Conservation (phyloP, 805 yeast genomes). For the Lipomyces sp. region DNA sequence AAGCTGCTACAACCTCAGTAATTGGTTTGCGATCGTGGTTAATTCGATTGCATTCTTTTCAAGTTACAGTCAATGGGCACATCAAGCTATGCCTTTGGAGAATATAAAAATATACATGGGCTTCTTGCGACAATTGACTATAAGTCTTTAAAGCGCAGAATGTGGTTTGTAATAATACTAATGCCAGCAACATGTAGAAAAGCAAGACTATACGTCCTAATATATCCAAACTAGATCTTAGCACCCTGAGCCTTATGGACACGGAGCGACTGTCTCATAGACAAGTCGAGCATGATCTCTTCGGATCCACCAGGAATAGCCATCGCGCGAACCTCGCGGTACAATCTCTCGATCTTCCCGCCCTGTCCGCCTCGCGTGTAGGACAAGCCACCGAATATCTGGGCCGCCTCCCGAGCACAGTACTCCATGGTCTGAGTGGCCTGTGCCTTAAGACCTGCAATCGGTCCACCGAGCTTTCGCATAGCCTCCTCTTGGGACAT, state of each 20-base stretch:
- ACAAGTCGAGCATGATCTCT: slow-evolving; percentile 45
- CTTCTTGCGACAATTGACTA: too few relatives aligned
- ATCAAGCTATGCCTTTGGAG: too few relatives aligned
- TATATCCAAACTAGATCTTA: too few relatives aligned
- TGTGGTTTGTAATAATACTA: too few relatives aligned
- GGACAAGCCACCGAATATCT: slow-evolving; percentile 45
- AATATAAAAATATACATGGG: too few relatives aligned
- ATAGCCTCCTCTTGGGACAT: slow-evolving; percentile 40
- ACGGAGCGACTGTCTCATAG: slow-evolving; percentile 41
- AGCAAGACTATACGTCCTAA: too few relatives aligned
- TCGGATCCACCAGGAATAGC: slow-evolving; percentile 48
- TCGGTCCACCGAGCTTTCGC: slow-evolving; percentile 43
- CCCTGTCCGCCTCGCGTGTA: slow-evolving; percentile 46
- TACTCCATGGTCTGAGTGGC: slow-evolving; percentile 43
- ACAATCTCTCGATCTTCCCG: slow-evolving; percentile 44
- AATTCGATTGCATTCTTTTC: too few relatives aligned
- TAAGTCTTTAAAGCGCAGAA: too few relatives aligned
- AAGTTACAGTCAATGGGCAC: too few relatives aligned
- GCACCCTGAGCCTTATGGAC: slow-evolving; percentile 43
- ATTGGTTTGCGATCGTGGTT: too few relatives aligned
- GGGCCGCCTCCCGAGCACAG: slow-evolving; percentile 46
- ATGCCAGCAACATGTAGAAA: too few relatives aligned
- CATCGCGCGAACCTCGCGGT: slow-evolving; percentile 45
- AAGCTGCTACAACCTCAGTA: too few relatives aligned
- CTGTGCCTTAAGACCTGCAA: slow-evolving; percentile 44